Base-by-base conservation (phyloP, 306 rosid species). In the Acacia melanoxylon region DNA sequence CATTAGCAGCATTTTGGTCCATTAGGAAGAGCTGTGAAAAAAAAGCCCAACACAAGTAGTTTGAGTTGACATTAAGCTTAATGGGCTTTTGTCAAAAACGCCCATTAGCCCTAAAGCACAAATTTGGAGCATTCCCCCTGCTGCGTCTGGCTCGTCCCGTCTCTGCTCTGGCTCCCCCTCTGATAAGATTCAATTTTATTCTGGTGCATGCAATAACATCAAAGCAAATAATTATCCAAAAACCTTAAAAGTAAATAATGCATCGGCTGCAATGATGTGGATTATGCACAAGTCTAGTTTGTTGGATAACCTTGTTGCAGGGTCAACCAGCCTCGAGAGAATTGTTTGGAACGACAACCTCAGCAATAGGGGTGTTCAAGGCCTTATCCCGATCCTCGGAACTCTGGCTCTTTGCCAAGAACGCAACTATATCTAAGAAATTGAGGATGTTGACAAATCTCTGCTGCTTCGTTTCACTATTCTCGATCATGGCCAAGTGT, bases 371-470 rank as follows among this genome's bases (percentile, higher is more conserved):
- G 24, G 92, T 88, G 85, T 85, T 93, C 91, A 91, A 70, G 41
- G 97, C 98, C 87, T 88, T 91, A 0, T 93, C 97, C 79, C 88
- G 97, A 90, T 91, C 97, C 91, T 91, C 97, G 83, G 92, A 80
- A 74, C 87, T 81, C 78, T 85, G 88, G 15, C 24, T 83, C 87
- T 84, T 94, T 12, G 97, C 93, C 87, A 96, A 84, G 81, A 93
- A 96, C 4, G 94, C 91, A n/a, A 94, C 98, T 62, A 96, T 86
- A 79, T 96, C 99, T 9, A 96, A 91, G 5, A 97, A 90, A 84
- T 88, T 93, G 81, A 96, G 97, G 68, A 91, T 89, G 10, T 98
- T 98, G 78, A 94, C 94, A 81, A 96, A 94, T 79, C 99, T 93
- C 89, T 87, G 94, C 58, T 93, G 99, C 83, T 86, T 89, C 94